Conservation (phyloP, 2,329 filamentous ascomycete genomes). For the Penicillium janthinellum region DNA sequence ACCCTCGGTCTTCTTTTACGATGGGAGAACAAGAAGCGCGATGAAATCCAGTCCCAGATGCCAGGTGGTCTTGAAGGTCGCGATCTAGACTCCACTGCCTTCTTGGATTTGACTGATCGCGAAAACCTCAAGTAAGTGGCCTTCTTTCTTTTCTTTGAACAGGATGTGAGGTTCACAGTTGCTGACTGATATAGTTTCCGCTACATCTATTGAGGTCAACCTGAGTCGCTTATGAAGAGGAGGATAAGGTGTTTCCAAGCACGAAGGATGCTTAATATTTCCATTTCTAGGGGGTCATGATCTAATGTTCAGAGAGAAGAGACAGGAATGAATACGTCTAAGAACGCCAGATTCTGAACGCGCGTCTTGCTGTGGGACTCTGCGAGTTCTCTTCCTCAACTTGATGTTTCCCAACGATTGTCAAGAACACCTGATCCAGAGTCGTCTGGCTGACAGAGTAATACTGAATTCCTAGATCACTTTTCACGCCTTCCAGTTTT, state of each 20-base stretch:
- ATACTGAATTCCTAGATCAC: constrained; percentile 72
- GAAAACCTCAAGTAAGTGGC: constrained; percentile 52
- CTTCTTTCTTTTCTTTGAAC: not conserved
- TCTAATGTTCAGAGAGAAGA: not conserved
- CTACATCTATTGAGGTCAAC: constrained; percentile 18
- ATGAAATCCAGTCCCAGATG: constrained; percentile 51
- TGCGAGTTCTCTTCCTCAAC: constrained; percentile 66
- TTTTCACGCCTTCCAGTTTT: constrained; percentile 70
- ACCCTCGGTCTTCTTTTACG: constrained; percentile 51
- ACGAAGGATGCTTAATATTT: not conserved
- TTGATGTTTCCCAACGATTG: constrained; percentile 78
- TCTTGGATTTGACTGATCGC: constrained; percentile 56
- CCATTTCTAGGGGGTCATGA: not conserved
- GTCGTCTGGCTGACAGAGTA: constrained; percentile 87
- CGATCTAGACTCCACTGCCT: constrained; percentile 54
- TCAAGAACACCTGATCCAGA: constrained; percentile 86
- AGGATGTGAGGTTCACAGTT: not conserved
- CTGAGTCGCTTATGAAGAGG: too few species aligned
- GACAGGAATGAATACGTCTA: not conserved
- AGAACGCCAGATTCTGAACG: not conserved
- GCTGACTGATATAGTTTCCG: constrained; percentile 15
- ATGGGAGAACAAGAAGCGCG: constrained; percentile 53
- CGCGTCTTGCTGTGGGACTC: not conserved
- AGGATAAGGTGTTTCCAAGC: not conserved
- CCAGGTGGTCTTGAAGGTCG: constrained; percentile 50